A percentile compares a stretch with the other conserved stretches of the same genome.
phyloP scores from a whole-genome alignment of 1,284 basidiomycete genomes.

The Ganoderma meredithae region DNA sequence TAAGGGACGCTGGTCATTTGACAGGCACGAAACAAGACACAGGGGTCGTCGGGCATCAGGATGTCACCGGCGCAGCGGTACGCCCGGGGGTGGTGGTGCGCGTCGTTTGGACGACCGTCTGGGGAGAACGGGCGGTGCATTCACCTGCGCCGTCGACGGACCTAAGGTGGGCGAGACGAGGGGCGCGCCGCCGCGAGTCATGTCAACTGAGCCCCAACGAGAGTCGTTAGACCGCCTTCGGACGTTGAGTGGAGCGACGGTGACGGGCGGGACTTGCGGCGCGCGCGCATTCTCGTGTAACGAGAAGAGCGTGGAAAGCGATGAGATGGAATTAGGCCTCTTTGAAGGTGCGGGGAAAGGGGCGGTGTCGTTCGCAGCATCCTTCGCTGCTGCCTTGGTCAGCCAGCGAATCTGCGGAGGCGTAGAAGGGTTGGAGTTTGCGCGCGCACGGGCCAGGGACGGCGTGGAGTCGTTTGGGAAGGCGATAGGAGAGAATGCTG shows the following conservation, averaged over 20 bases:
- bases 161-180: neutral
- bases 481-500: conserved; percentile 16
- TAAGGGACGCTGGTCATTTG: neutral
- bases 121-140: conserved; percentile 16
- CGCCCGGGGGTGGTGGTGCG: conserved; percentile 18
- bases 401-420: conserved; percentile 28
- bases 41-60: neutral
- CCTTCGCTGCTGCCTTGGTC: conserved; percentile 9
- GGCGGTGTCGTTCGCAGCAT: conserved; percentile 2
- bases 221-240: conserved; percentile 12
- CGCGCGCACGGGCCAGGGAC: conserved; percentile 13
- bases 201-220: conserved; percentile 15
- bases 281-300: conserved; percentile 7
- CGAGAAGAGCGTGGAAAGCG: conserved; percentile 25
- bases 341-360: conserved; percentile 7
- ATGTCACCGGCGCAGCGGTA: conserved; percentile 11
- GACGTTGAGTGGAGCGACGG: conserved; percentile 24
- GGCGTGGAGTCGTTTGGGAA: conserved; percentile 11
- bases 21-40: neutral
- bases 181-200: conserved; percentile 16
- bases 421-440: conserved; percentile 19
- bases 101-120: conserved; percentile 27
- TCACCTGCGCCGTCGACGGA: neutral
- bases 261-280: conserved; percentile 1
- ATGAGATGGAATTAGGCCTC: conserved; percentile 23